phyloP scores from a whole-genome alignment of 176 grass and related monocot species.

The Musa itinerans region DNA sequence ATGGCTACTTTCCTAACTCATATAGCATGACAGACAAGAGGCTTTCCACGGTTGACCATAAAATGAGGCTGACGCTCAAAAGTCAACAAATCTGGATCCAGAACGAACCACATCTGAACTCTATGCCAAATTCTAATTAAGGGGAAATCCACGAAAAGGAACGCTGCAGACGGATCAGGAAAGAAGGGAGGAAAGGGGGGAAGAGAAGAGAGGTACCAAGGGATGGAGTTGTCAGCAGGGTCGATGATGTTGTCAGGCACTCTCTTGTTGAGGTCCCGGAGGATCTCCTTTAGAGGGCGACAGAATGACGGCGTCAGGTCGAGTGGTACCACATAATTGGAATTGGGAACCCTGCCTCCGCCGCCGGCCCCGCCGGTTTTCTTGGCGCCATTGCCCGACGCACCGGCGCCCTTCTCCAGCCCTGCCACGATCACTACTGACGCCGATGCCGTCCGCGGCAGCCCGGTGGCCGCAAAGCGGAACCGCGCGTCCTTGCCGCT shows the following conservation, averaged over 20 bases:
- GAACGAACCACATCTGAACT: neutral
- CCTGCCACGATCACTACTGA: constrained; percentile 14
- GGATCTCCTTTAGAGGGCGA: constrained; percentile 90
- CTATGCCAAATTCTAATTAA: neutral
- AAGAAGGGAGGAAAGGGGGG: neutral
- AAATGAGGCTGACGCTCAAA: neutral
- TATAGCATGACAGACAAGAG: neutral
- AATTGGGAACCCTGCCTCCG: constrained; percentile 52
- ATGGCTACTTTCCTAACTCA: neutral
- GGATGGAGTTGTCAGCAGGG: constrained; percentile 47
- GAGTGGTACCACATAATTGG: constrained; percentile 96
- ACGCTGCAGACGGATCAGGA: neutral
- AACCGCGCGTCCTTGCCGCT: neutral
- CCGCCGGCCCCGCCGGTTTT: constrained; percentile 3
- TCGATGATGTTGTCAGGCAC: constrained; percentile 98
- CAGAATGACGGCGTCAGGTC: constrained; percentile 63
- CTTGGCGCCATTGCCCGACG: constrained; percentile 16
- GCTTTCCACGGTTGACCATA: neutral
- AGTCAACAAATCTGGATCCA: neutral
- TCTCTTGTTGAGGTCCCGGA: constrained; percentile 96
- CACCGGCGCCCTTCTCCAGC: constrained; percentile 35
- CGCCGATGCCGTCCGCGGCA: constrained; percentile 8
- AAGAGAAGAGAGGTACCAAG: constrained; percentile 38
- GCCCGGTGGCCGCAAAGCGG: neutral
- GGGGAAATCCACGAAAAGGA: neutral